phyloP scores from a whole-genome alignment of 257 asterid species.

The Solanum arcanum region DNA sequence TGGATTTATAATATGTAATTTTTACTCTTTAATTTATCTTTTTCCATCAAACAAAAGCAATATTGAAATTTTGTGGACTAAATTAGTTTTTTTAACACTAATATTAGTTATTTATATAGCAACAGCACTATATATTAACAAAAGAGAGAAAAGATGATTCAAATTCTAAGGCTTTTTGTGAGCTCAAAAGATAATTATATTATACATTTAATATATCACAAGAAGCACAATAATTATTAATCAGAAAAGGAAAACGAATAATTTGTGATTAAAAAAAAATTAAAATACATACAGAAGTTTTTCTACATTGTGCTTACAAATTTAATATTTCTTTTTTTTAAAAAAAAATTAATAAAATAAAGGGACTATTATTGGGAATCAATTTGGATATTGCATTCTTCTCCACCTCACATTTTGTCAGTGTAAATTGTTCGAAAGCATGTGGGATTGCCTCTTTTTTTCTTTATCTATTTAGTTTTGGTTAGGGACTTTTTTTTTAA shows the following conservation, averaged over 20 bases:
- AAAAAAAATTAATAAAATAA: neutral
- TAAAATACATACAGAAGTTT: neutral
- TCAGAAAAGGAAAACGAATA: neutral
- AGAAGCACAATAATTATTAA: neutral
- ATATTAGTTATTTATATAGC: neutral
- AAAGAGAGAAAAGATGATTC: neutral
- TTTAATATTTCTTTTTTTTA: neutral
- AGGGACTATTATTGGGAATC: neutral
- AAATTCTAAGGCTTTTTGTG: neutral
- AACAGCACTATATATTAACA: neutral
- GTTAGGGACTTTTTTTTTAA: neutral
- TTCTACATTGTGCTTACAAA: neutral
- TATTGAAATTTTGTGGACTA: neutral
- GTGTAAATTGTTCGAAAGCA: neutral
- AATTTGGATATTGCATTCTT: neutral
- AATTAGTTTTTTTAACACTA: neutral
- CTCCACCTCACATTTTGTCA: neutral
- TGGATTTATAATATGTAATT: neutral
- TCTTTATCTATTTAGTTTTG: neutral
- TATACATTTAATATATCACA: neutral
- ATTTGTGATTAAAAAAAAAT: neutral
- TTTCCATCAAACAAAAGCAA: neutral
- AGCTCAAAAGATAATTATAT: neutral
- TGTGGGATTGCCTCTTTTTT: neutral
- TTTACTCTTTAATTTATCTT: neutral